phyloP scores from a whole-genome alignment of 148 eudicot species.

The Chenopodium album region DNA sequence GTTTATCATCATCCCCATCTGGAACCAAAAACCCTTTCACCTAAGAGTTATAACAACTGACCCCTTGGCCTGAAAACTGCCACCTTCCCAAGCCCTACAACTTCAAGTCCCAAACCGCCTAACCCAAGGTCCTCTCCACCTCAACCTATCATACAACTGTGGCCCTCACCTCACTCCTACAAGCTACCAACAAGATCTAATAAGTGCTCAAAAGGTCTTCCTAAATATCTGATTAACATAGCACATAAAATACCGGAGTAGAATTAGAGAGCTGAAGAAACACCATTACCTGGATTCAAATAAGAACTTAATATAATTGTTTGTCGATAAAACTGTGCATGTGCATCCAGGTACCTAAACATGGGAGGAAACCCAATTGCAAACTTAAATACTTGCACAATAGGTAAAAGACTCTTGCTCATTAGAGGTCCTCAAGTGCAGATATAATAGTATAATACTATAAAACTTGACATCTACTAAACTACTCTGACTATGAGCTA shows the following conservation, averaged over 20 bases:
- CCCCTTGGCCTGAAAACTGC: no score
- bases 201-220: background rate
- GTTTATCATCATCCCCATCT: no score
- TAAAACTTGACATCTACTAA: background rate
- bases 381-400: background rate
- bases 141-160: no score
- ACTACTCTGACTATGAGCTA: background rate
- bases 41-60: no score
- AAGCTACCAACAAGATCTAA: background rate
- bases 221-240: background rate
- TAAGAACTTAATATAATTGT: constrained; percentile 75
- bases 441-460: no score
- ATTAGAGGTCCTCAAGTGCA: background rate
- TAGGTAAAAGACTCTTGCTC: background rate
- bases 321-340: constrained; percentile 83
- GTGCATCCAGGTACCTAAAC: constrained; percentile 77
- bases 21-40: no score
- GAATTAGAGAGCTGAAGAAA: constrained; percentile 8
- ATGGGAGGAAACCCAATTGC: constrained; percentile 10
- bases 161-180: no score
- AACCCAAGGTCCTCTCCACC: no score
- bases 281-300: constrained; percentile 67
- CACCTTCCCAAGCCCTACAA: no score
- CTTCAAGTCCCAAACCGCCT: no score
- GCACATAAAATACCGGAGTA: background rate